A percentile compares a stretch with the other conserved stretches of the same genome.
These are phyloP conservation scores for Carex arenaria DNA, from an alignment of 202 grass and related monocot genomes.

Conservation along the genomic window DNA sequence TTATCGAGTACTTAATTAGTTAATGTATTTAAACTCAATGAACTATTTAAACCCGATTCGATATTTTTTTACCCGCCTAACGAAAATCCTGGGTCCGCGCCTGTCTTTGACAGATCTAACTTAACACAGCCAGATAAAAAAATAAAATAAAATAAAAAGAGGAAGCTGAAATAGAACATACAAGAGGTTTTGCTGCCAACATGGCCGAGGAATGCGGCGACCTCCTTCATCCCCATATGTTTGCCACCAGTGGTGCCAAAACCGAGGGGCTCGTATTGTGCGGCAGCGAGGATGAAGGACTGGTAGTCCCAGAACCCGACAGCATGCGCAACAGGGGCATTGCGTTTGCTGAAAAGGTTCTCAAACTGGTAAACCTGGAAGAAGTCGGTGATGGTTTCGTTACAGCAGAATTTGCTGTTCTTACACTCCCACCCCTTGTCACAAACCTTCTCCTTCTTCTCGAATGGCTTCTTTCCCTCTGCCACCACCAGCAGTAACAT, in stretches of 20 bases:
- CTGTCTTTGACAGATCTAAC: background rate
- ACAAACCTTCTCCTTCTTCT: slow-evolving; percentile 37
- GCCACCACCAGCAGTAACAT: slow-evolving; percentile 27
- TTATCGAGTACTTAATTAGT: no score
- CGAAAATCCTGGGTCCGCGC: no score
- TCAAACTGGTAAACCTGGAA: slow-evolving; percentile 68
- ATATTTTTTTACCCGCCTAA: no score
- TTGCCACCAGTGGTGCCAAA: slow-evolving; percentile 63
- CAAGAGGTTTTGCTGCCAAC: slow-evolving; percentile 68
- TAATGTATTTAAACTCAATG: no score
- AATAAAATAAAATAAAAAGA: background rate
- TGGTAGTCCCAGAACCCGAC: slow-evolving; percentile 55
- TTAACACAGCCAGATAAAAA: background rate
- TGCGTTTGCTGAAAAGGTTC: slow-evolving; percentile 62
- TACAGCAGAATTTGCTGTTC: slow-evolving; percentile 64
- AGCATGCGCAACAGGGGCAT: slow-evolving; percentile 46
- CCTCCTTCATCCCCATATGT: slow-evolving; percentile 46
- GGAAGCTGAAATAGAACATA: background rate
- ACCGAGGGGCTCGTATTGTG: slow-evolving; percentile 48
- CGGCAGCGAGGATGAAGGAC: slow-evolving; percentile 55
- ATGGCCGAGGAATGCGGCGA: slow-evolving; percentile 71
- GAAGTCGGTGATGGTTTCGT: slow-evolving; percentile 52
- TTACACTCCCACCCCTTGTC: slow-evolving; percentile 70
- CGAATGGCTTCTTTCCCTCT: slow-evolving; percentile 11
- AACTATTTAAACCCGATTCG: no score